Evolutionary conservation across 2,329 filamentous ascomycete genomes (phyloP).

Genomic region (Neofusicoccum ribis): DNA sequence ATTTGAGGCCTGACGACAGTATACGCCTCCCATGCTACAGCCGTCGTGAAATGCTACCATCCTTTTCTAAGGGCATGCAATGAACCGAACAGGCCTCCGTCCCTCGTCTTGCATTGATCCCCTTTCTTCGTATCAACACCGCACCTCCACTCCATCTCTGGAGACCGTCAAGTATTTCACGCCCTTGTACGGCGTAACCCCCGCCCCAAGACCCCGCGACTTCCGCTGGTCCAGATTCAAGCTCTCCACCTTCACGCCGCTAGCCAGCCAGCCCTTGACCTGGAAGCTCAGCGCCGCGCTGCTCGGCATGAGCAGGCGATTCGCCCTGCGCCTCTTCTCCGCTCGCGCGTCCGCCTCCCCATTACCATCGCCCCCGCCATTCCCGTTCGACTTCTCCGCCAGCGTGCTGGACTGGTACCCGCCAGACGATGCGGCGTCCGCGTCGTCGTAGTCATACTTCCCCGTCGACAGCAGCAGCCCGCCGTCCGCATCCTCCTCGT

Average conservation of each 20-base stretch:
- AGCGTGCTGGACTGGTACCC: slow-evolving; percentile 34
- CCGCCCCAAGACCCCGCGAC: slow-evolving; percentile 81
- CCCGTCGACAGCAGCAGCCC: slow-evolving; percentile 22
- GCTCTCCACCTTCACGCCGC: slow-evolving; percentile 64
- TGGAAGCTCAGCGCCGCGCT: slow-evolving; percentile 50
- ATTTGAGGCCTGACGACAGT: not conserved
- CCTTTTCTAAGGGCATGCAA: too few species aligned
- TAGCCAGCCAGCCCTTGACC: slow-evolving; percentile 65
- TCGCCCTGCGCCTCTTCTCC: slow-evolving; percentile 58
- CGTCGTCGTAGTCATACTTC: slow-evolving; percentile 33
- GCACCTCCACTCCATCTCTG: slow-evolving; percentile 53
- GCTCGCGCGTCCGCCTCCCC: slow-evolving; percentile 20
- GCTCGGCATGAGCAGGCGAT: slow-evolving; percentile 50
- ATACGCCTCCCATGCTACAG: not conserved
- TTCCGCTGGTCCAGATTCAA: slow-evolving; percentile 69
- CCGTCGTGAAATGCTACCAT: too few species aligned
- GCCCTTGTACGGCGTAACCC: slow-evolving; percentile 93
- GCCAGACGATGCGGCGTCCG: slow-evolving; percentile 18
- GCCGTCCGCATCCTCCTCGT: slow-evolving; percentile 41
- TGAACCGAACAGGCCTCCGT: too few species aligned
- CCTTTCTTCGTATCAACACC: slow-evolving; percentile 31
- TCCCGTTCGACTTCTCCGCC: slow-evolving; percentile 22
- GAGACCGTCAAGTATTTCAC: slow-evolving; percentile 91
- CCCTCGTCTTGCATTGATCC: not conserved
- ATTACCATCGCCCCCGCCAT: slow-evolving; percentile 49